Evolutionary conservation across 148 eudicot species (phyloP).

Genomic region (Polygonum aviculare): DNA sequence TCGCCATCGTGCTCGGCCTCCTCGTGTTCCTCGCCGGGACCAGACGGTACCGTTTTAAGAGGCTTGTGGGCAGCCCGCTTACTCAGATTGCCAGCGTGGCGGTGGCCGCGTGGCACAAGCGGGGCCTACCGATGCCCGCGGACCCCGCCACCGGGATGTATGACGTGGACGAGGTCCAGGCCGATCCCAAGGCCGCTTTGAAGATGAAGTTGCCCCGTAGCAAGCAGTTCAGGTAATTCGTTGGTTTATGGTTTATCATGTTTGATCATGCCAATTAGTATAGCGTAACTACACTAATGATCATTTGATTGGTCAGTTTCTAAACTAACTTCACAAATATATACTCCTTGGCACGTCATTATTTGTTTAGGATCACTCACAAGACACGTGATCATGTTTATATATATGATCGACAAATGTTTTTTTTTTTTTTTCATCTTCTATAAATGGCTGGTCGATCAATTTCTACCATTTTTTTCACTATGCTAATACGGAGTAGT

Average conservation of each 20-base stretch:
- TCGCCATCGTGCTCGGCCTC: constrained; percentile 21
- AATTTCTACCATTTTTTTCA: too few relatives aligned
- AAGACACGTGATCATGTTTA: too few relatives aligned
- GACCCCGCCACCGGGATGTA: constrained; percentile 22
- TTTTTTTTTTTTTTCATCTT: too few relatives aligned
- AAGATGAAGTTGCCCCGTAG: constrained; percentile 65
- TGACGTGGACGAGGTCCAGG: constrained; percentile 21
- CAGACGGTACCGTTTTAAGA: constrained; percentile 32
- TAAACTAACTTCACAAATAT: too few relatives aligned
- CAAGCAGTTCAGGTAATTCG: constrained; percentile 59
- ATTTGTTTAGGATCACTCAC: too few relatives aligned
- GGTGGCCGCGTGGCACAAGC: constrained; percentile 33
- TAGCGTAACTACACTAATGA: too few relatives aligned
- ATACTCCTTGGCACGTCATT: too few relatives aligned
- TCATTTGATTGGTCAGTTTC: too few relatives aligned
- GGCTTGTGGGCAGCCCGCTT: constrained; percentile 34
- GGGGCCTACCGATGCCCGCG: constrained; percentile 25
- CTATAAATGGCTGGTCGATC: too few relatives aligned
- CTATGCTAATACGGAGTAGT: too few relatives aligned
- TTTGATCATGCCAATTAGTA: not conserved
- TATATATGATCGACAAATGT: too few relatives aligned
- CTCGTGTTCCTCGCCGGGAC: constrained; percentile 27
- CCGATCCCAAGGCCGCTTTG: constrained; percentile 22
- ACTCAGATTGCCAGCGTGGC: constrained; percentile 34
- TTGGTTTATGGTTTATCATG: not conserved